These are phyloP conservation scores for Metschnikowia anglica DNA, from an alignment of 805 yeast genomes.

Conservation along the genomic window DNA sequence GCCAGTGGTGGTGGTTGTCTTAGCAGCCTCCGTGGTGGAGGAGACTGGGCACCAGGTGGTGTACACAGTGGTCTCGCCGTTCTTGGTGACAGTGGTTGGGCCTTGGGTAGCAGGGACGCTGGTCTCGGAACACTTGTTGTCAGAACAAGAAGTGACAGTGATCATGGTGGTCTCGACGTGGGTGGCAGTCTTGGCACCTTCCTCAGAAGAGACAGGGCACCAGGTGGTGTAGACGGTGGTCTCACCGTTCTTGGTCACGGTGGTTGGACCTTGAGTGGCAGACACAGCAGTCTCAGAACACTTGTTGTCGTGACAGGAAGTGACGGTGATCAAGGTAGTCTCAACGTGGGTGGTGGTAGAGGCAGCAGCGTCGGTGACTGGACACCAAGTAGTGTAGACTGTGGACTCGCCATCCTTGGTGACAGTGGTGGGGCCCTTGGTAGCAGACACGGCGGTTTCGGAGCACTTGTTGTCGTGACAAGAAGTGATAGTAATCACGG, in stretches of 20 bases:
- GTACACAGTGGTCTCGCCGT: constrained; percentile 20
- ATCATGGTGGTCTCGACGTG: constrained; percentile 27
- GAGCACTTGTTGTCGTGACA: constrained; percentile 15
- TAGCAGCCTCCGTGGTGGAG: constrained; percentile 24
- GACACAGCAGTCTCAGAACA: constrained; percentile 16
- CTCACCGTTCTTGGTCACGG: constrained; percentile 8
- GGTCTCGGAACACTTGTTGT: constrained; percentile 14
- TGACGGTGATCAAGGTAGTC: constrained; percentile 31
- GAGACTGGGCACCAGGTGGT: constrained; percentile 41
- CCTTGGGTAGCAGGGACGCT: constrained; percentile 35
- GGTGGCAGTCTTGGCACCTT: constrained; percentile 10
- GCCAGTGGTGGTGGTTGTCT: constrained; percentile 16
- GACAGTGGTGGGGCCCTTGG: constrained; percentile 33
- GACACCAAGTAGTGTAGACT: constrained; percentile 37
- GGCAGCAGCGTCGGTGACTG: constrained; percentile 29
- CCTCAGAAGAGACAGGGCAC: constrained; percentile 32
- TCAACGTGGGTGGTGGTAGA: constrained; percentile 12
- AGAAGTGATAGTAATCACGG: constrained; percentile 29
- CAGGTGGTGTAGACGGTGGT: constrained; percentile 32
- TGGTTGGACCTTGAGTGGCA: constrained; percentile 1
- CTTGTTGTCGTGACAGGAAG: constrained; percentile 31
- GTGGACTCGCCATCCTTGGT: constrained; percentile 23
- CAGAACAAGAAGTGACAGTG: constrained; percentile 27
- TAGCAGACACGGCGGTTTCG: constrained; percentile 22
- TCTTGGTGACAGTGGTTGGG: constrained; percentile 25